Evolutionary conservation across 768 basidiomycete species (phyloP).

Genomic region (Tylopilus sp.): DNA sequence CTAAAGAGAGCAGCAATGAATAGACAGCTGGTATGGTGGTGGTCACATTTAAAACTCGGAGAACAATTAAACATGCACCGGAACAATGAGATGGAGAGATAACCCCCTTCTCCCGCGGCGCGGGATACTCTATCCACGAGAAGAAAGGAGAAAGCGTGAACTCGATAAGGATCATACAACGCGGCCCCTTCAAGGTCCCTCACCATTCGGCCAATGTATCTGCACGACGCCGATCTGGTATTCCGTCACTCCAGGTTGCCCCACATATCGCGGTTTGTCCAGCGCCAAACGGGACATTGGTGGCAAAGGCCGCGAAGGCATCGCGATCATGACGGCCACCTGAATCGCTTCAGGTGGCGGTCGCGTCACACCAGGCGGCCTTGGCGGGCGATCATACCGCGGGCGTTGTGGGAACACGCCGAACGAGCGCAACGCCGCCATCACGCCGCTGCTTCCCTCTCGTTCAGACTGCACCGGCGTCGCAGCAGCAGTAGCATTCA

Average conservation of each 20-base stretch:
- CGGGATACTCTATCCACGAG: neutral
- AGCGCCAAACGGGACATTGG: neutral
- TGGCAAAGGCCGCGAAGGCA: constrained; percentile 34
- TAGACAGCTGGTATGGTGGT: neutral
- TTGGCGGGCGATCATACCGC: constrained; percentile 3
- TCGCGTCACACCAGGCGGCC: constrained; percentile 9
- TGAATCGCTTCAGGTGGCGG: constrained; percentile 29
- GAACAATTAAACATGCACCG: neutral
- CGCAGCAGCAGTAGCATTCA: neutral
- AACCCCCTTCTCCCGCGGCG: neutral
- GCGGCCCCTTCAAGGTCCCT: constrained; percentile 4
- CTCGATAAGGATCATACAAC: neutral
- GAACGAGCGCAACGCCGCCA: constrained; percentile 7
- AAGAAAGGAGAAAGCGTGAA: neutral
- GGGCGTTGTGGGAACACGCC: constrained; percentile 3
- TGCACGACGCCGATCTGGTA: constrained; percentile 45
- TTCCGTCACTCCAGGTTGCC: constrained; percentile 24
- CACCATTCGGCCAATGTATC: constrained; percentile 32
- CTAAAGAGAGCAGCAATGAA: neutral
- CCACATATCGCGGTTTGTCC: neutral
- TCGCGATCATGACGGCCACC: constrained; percentile 44
- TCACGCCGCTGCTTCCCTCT: neutral
- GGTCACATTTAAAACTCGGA: neutral
- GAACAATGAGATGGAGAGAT: neutral
- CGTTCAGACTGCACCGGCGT: neutral